Conservation (phyloP, 2,329 filamentous ascomycete species). For the Xylaria sp. region DNA sequence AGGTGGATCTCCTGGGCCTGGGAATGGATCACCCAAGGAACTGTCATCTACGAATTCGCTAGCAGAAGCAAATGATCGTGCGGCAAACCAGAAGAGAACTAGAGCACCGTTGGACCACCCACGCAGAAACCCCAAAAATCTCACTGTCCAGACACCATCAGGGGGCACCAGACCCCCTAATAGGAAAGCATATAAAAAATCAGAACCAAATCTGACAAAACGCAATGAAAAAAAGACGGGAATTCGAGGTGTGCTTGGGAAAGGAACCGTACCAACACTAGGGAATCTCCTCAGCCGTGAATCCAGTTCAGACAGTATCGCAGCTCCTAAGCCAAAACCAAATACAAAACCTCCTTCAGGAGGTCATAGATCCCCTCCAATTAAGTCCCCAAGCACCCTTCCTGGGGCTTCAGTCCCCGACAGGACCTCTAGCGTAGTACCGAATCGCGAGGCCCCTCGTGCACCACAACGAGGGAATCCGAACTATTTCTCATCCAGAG, state of each 20-base stretch:
- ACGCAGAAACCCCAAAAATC: slow-evolving; percentile 39
- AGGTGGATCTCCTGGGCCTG: slow-evolving; percentile 31
- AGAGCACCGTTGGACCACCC: slow-evolving; percentile 51
- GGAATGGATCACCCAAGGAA: slow-evolving; percentile 38
- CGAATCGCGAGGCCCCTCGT: slow-evolving; percentile 50
- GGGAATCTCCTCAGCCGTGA: slow-evolving; percentile 63
- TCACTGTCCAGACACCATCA: slow-evolving; percentile 34
- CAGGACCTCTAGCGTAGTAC: slow-evolving; percentile 48
- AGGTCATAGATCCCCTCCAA: slow-evolving; percentile 41
- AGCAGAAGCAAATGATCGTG: slow-evolving; percentile 47
- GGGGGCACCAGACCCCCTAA: slow-evolving; percentile 43
- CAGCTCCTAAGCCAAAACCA: slow-evolving; percentile 39
- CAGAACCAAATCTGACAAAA: slow-evolving; percentile 42
- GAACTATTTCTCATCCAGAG: slow-evolving; percentile 54
- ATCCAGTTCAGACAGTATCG: slow-evolving; percentile 44
- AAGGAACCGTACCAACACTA: slow-evolving; percentile 58
- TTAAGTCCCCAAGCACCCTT: slow-evolving; percentile 39
- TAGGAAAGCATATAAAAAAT: slow-evolving; percentile 50
- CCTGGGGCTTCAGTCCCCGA: slow-evolving; percentile 47
- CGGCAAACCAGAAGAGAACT: slow-evolving; percentile 60
- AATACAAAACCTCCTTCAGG: slow-evolving; percentile 41
- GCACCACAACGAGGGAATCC: slow-evolving; percentile 52
- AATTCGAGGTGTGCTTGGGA: slow-evolving; percentile 63
- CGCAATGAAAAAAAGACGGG: slow-evolving; percentile 57
- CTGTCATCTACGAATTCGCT: slow-evolving; percentile 39